phyloP scores from a whole-genome alignment of 495 filamentous ascomycete species.

The Glonium stellatum region DNA sequence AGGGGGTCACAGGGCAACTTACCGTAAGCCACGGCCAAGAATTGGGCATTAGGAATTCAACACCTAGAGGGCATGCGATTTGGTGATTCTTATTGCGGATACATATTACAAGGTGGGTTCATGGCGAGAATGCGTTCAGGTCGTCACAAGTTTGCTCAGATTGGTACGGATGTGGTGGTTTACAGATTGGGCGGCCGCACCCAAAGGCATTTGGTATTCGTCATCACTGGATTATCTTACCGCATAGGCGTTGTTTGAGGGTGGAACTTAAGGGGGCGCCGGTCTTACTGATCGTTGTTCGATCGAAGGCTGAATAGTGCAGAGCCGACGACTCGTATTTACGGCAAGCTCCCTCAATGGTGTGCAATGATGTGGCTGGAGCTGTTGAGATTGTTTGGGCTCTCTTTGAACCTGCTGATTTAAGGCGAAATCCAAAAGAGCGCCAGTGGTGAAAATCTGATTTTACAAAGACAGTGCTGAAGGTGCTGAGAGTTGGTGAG shows the following conservation, averaged over 20 bases:
- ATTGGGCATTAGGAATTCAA: neutral
- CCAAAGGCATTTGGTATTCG: neutral
- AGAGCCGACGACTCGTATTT: neutral
- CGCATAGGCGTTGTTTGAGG: neutral
- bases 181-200: neutral
- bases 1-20: neutral
- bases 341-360: neutral
- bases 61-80: neutral
- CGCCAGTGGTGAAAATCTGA: neutral
- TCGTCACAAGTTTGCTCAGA: neutral
- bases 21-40: neutral
- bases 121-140: neutral
- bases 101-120: neutral
- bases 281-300: neutral
- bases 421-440: neutral
- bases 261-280: neutral
- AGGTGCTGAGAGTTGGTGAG: conserved; percentile 16
- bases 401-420: neutral
- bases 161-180: neutral
- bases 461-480: conserved; percentile 21
- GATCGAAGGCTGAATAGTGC: neutral
- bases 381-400: neutral
- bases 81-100: neutral
- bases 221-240: neutral
- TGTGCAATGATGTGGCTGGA: neutral